phyloP scores from a whole-genome alignment of 2,329 filamentous ascomycete species.

The Pestalotiopsis sp. region DNA sequence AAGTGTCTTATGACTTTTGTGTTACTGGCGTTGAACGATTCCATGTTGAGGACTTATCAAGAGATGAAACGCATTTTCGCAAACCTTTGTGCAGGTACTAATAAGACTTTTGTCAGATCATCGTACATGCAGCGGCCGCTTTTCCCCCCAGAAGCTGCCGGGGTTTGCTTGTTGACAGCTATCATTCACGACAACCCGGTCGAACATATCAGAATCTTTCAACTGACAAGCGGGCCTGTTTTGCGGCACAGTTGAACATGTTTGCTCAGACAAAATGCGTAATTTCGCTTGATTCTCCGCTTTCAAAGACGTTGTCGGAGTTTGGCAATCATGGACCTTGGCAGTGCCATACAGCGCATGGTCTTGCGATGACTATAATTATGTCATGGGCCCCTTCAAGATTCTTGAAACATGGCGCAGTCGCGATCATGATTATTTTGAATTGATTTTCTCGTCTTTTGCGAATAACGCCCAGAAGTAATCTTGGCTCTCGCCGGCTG shows the following conservation, averaged over 20 bases:
- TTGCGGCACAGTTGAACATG: not conserved
- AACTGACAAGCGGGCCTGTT: not conserved
- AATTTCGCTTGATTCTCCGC: not conserved
- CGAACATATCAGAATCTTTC: not conserved
- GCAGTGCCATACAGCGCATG: not conserved
- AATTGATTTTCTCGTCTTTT: not conserved
- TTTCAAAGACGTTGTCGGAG: not conserved
- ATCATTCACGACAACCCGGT: not conserved
- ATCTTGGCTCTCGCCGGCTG: not conserved
- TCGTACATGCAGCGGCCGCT: too few relatives aligned
- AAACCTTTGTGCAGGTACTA: too few relatives aligned
- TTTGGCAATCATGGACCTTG: not conserved
- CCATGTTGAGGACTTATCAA: too few relatives aligned
- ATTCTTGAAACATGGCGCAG: not conserved
- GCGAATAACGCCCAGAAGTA: not conserved
- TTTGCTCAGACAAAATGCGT: not conserved
- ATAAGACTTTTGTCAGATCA: too few relatives aligned
- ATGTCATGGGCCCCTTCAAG: not conserved
- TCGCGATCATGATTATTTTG: not conserved
- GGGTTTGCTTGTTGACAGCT: not conserved
- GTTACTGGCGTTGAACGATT: too few relatives aligned
- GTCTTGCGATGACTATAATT: not conserved
- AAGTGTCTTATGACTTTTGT: too few relatives aligned
- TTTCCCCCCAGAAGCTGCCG: not conserved
- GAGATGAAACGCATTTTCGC: too few relatives aligned